A percentile compares a stretch with the other conserved stretches of the same genome.
These are phyloP conservation scores for Corynespora cassiicola DNA, from an alignment of 2,329 filamentous ascomycete genomes.

Conservation along the genomic window DNA sequence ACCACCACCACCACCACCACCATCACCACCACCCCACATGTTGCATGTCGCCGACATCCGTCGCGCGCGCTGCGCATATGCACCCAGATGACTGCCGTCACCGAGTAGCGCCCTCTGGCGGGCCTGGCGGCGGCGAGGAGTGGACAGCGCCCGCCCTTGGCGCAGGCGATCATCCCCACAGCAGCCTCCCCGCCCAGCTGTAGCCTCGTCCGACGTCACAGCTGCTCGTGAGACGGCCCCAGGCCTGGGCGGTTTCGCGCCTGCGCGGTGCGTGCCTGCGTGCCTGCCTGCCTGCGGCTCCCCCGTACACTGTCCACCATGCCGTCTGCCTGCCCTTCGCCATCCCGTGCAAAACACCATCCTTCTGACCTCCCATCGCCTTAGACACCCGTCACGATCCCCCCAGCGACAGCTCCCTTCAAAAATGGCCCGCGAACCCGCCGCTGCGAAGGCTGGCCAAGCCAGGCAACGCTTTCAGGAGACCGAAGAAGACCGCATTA, in stretches of 20 bases:
- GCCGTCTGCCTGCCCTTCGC: conserved; percentile 21
- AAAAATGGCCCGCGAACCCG: conserved; percentile 35
- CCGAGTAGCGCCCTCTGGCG: no score
- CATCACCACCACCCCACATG: no score
- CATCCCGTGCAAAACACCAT: conserved; percentile 40
- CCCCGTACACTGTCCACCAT: conserved; percentile 18
- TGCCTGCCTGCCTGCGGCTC: conserved; percentile 7
- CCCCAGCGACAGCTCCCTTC: conserved; percentile 11
- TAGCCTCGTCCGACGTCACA: conserved; percentile 20
- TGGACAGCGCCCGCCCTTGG: no score
- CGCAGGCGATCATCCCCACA: conserved; percentile 1
- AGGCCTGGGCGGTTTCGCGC: no score
- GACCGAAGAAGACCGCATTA: conserved; percentile 39
- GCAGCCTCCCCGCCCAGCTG: conserved; percentile 7
- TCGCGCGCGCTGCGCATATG: background rate
- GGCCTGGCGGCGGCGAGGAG: no score
- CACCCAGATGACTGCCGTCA: no score
- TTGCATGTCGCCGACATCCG: no score
- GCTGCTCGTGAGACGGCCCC: conserved; percentile 8
- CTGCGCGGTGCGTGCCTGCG: no score
- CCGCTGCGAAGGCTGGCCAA: conserved; percentile 33
- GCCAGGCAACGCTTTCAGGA: conserved; percentile 37
- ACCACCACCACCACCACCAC: no score
- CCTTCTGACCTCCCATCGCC: conserved; percentile 40
- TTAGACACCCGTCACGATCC: conserved; percentile 25